Conservation (phyloP, 2,329 filamentous ascomycete genomes). For the Monosporascus sp. region DNA sequence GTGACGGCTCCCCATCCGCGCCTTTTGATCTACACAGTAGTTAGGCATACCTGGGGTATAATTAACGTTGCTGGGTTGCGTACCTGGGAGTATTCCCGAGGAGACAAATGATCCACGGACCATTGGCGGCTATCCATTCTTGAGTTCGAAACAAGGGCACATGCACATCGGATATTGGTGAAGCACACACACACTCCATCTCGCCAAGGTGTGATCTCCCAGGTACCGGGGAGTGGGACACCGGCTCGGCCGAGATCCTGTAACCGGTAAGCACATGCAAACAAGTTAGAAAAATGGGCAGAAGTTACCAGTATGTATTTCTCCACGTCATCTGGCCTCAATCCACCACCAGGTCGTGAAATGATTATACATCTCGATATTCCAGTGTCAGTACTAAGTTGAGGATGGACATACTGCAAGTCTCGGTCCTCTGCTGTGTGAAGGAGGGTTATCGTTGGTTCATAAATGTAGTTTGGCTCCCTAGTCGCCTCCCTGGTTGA, state of each 20-base stretch:
- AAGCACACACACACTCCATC: constrained; percentile 51
- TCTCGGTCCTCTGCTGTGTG: constrained; percentile 7
- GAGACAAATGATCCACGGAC: constrained; percentile 39
- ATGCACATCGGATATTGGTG: constrained; percentile 56
- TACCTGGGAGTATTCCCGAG: constrained; percentile 40
- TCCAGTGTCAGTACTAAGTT: constrained; percentile 40
- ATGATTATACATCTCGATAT: constrained; percentile 42
- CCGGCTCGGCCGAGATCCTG: constrained; percentile 37
- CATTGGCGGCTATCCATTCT: constrained; percentile 40
- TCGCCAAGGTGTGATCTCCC: constrained; percentile 29
- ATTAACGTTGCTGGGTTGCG: background rate
- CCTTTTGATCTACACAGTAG: constrained; percentile 19
- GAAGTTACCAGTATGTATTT: constrained; percentile 39
- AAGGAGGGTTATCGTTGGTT: constrained; percentile 6
- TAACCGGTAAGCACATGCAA: constrained; percentile 9
- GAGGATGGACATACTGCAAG: constrained; percentile 24
- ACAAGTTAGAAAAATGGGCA: background rate
- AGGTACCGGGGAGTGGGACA: constrained; percentile 31
- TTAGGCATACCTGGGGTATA: constrained; percentile 2
- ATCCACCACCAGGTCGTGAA: constrained; percentile 22
- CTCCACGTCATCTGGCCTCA: constrained; percentile 35
- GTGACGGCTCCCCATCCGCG: constrained; percentile 26
- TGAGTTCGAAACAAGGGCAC: constrained; percentile 42
- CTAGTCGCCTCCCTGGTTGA: constrained; percentile 11
- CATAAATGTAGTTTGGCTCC: constrained; percentile 2